Conservation (phyloP, 1,284 basidiomycete genomes). For the Crucibulum parvulum region DNA sequence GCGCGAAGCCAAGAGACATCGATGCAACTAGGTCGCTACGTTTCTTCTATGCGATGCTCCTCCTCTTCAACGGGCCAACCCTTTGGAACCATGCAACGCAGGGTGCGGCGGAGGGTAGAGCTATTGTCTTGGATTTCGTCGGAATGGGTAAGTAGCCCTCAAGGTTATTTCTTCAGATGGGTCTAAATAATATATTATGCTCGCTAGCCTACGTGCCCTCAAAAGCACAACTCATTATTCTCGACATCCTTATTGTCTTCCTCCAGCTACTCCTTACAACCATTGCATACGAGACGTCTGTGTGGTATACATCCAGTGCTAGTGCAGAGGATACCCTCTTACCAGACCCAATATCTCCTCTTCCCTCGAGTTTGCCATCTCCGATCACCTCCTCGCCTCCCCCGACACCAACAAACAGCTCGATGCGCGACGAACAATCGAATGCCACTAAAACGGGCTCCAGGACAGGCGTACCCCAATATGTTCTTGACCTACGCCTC, state of each 20-base stretch:
- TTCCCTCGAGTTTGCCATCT: constrained; percentile 22
- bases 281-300: constrained; percentile 69
- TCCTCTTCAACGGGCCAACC: constrained; percentile 62
- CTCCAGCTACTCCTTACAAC: constrained; percentile 69
- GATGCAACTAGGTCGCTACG: constrained; percentile 66
- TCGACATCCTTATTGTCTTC: constrained; percentile 71
- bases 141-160: constrained; percentile 65
- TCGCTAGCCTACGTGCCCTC: constrained; percentile 62
- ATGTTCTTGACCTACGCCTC: constrained; percentile 68
- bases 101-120: constrained; percentile 57
- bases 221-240: constrained; percentile 62
- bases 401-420: constrained; percentile 4
- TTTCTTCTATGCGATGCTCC: constrained; percentile 65
- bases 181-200: not conserved
- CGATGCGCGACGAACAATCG: constrained; percentile 9
- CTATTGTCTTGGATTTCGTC: constrained; percentile 77
- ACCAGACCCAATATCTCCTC: constrained; percentile 30
- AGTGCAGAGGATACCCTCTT: constrained; percentile 39
- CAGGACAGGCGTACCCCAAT: constrained; percentile 38
- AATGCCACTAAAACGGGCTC: constrained; percentile 22
- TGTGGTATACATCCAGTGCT: constrained; percentile 34
- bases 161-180: not conserved
- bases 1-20: constrained; percentile 67
- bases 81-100: constrained; percentile 65
- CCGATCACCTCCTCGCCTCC: constrained; percentile 14